A percentile compares a stretch with the other conserved stretches of the same genome.
Conservation (phyloP, 2,329 filamentous ascomycete genomes). For the Sphaceloma murrayae region DNA sequence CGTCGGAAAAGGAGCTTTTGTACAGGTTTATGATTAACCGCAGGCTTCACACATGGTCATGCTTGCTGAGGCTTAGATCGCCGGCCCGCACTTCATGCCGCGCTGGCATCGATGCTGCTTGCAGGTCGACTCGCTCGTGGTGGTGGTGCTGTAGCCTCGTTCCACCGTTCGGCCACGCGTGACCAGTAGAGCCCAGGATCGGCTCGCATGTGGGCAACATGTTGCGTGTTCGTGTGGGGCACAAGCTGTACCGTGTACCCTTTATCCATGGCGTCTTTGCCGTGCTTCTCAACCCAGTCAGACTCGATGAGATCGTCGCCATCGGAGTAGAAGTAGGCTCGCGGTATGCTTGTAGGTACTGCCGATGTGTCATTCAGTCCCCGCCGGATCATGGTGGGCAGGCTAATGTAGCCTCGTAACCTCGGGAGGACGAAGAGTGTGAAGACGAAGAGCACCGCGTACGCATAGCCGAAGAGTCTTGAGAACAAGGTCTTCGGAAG, state of each 20-base stretch:
- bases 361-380: constrained; percentile 32
- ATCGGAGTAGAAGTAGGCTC: constrained; percentile 46
- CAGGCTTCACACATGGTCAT: too few species aligned
- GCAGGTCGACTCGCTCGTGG: too few species aligned
- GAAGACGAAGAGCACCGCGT: constrained; percentile 8
- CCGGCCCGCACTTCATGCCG: too few species aligned
- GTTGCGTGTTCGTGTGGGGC: constrained; percentile 39
- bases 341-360: constrained; percentile 32
- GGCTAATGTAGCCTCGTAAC: constrained; percentile 18
- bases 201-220: constrained; percentile 43
- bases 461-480: neutral
- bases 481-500: constrained; percentile 10
- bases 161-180: constrained; percentile 41
- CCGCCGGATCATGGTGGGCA: constrained; percentile 28
- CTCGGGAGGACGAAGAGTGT: constrained; percentile 7
- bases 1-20: too few species aligned
- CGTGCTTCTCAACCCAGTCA: constrained; percentile 42
- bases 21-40: too few species aligned
- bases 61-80: too few species aligned
- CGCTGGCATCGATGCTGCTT: too few species aligned
- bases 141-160: constrained; percentile 25
- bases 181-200: constrained; percentile 45
- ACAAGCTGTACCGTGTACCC: constrained; percentile 39
- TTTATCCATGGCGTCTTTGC: constrained; percentile 31
- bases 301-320: constrained; percentile 41